A percentile compares a stretch with the other conserved stretches of the same genome.
These are phyloP conservation scores for Sedum album DNA, from an alignment of 164 flowering plant species.

Conservation along the genomic window DNA sequence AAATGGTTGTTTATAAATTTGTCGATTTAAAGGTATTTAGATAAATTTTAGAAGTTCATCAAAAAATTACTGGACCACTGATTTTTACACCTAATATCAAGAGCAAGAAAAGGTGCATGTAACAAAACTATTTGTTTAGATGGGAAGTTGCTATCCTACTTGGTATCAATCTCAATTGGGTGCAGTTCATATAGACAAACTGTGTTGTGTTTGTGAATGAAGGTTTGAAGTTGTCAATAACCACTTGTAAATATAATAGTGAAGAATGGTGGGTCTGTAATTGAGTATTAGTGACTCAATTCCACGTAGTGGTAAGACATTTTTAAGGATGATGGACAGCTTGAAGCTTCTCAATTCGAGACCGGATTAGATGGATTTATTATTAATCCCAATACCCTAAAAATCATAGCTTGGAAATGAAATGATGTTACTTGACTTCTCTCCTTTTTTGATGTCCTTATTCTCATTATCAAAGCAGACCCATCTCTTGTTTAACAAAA, in stretches of 20 bases:
- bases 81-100: no score
- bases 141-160: not conserved
- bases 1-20: no score
- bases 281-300: not conserved
- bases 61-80: no score
- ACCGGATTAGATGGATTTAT: slow-evolving; percentile 4
- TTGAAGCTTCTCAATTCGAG: not conserved
- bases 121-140: no score
- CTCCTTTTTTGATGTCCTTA: not conserved
- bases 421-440: not conserved
- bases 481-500: no score
- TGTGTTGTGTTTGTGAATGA: not conserved
- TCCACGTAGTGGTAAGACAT: not conserved
- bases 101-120: no score
- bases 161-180: not conserved
- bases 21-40: no score
- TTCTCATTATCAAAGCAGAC: no score
- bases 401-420: not conserved
- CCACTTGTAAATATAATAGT: slow-evolving; percentile 2
- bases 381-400: not conserved
- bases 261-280: not conserved
- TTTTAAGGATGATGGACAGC: not conserved
- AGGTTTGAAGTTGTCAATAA: slow-evolving; percentile 3
- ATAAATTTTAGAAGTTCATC: no score
- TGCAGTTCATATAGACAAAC: not conserved